Percentiles rank a stretch among this genome's conserved stretches.
Evolutionary conservation across 257 asterid genomes (phyloP).

Genomic region (Solanum ossicruentum): DNA sequence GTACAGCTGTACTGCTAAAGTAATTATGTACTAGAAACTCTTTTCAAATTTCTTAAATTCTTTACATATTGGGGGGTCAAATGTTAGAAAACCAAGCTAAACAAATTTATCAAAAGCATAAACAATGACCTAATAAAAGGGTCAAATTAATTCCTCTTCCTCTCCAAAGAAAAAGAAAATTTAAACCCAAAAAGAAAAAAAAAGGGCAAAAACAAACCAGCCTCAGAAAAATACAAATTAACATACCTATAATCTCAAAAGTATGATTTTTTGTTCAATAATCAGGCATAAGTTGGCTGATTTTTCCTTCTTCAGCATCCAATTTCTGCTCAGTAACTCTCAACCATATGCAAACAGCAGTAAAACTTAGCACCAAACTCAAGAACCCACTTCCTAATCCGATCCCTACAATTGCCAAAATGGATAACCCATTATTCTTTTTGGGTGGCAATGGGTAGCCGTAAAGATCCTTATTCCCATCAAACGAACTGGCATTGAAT

Average conservation of each 20-base stretch:
- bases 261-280: slow-evolving; percentile 21
- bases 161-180: not conserved
- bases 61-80: not conserved
- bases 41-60: not conserved
- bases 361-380: slow-evolving; percentile 76
- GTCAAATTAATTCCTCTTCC: not conserved
- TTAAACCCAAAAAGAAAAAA: not conserved
- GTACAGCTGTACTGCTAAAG: not conserved
- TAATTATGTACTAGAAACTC: not conserved
- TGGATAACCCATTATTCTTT: slow-evolving; percentile 52
- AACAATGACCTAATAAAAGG: not conserved
- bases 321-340: slow-evolving; percentile 54
- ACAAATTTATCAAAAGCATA: not conserved
- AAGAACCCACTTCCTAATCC: slow-evolving; percentile 86
- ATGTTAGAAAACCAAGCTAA: not conserved
- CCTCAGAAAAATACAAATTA: not conserved
- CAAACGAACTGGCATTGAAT: slow-evolving; percentile 67
- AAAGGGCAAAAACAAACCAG: not conserved
- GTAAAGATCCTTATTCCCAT: slow-evolving; percentile 69
- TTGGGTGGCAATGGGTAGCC: slow-evolving; percentile 75
- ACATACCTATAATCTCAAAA: not conserved
- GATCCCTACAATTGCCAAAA: slow-evolving; percentile 76
- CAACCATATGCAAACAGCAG: slow-evolving; percentile 88
- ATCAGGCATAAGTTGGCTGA: slow-evolving; percentile 75
- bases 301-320: slow-evolving; percentile 62